A percentile compares a stretch with the other conserved stretches of the same genome.
Conservation (phyloP, 768 basidiomycete genomes). For the Lepiota venenata region DNA sequence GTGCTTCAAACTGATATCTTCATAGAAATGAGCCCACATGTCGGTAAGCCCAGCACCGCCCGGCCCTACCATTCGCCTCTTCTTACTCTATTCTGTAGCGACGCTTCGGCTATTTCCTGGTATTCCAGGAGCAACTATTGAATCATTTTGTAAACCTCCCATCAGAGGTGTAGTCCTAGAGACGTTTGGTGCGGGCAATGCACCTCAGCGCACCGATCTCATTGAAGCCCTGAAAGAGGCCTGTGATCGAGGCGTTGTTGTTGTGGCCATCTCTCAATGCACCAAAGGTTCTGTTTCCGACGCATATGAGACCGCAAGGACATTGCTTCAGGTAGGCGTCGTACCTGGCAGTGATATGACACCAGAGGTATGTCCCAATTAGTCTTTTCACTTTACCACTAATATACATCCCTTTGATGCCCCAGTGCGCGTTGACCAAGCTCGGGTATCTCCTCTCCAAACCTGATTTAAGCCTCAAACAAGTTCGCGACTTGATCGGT, state of each 20-base stretch:
- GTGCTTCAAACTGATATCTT: constrained; percentile 6
- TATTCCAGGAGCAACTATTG: constrained; percentile 70
- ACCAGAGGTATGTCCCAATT: constrained; percentile 61
- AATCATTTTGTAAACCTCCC: constrained; percentile 71
- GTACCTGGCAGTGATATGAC: constrained; percentile 92
- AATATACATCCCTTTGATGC: neutral
- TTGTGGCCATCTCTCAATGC: constrained; percentile 93
- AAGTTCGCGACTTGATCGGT: constrained; percentile 73
- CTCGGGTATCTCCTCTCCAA: constrained; percentile 89
- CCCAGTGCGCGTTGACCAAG: constrained; percentile 85
- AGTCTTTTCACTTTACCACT: neutral
- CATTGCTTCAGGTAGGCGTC: constrained; percentile 69
- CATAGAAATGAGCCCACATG: constrained; percentile 75
- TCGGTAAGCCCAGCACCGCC: constrained; percentile 50
- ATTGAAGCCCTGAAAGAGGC: constrained; percentile 77
- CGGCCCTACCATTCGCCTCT: constrained; percentile 1
- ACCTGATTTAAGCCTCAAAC: constrained; percentile 59
- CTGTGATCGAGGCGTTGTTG: constrained; percentile 76
- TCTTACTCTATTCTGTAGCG: constrained; percentile 37
- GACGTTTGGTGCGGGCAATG: constrained; percentile 92
- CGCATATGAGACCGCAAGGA: constrained; percentile 77
- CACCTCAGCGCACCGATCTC: constrained; percentile 77
- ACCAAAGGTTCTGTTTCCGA: constrained; percentile 82
- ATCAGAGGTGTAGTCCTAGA: constrained; percentile 83
- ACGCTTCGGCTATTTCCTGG: constrained; percentile 86